phyloP scores from a whole-genome alignment of 768 basidiomycete species.

The Psilocybe azurescens region DNA sequence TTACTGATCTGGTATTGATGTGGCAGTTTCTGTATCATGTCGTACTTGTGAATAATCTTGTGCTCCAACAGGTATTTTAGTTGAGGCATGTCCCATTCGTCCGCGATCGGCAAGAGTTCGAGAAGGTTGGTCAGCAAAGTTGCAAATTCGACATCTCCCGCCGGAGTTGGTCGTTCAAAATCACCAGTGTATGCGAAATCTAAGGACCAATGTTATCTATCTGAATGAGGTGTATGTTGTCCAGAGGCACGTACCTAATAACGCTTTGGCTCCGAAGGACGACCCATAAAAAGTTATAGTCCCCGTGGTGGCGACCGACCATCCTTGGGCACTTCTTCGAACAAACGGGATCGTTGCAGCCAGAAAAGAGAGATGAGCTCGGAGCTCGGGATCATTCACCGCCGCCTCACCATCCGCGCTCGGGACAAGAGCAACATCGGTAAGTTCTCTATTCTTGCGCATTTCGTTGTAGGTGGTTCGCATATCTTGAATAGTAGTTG shows the following conservation, averaged over 20 bases:
- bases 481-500: constrained; percentile 3
- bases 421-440: constrained; percentile 37
- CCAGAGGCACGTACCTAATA: constrained; percentile 29
- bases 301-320: constrained; percentile 12
- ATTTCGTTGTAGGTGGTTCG: constrained; percentile 37
- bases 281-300: constrained; percentile 21
- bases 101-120: constrained; percentile 17
- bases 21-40: constrained; percentile 18
- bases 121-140: constrained; percentile 9
- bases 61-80: constrained; percentile 17
- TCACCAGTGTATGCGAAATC: constrained; percentile 36
- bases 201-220: constrained; percentile 10
- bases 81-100: constrained; percentile 19
- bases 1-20: constrained; percentile 6
- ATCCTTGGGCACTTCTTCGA: constrained; percentile 26
- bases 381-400: constrained; percentile 2
- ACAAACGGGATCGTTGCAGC: constrained; percentile 30
- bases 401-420: background rate
- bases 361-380: constrained; percentile 15
- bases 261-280: constrained; percentile 23
- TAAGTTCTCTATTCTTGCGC: constrained; percentile 34
- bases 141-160: background rate
- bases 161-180: constrained; percentile 11
- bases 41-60: constrained; percentile 15
- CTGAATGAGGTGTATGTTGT: background rate